These are phyloP conservation scores for Hypomyces rosellus DNA, from an alignment of 2,329 filamentous ascomycete genomes.

Conservation along the genomic window DNA sequence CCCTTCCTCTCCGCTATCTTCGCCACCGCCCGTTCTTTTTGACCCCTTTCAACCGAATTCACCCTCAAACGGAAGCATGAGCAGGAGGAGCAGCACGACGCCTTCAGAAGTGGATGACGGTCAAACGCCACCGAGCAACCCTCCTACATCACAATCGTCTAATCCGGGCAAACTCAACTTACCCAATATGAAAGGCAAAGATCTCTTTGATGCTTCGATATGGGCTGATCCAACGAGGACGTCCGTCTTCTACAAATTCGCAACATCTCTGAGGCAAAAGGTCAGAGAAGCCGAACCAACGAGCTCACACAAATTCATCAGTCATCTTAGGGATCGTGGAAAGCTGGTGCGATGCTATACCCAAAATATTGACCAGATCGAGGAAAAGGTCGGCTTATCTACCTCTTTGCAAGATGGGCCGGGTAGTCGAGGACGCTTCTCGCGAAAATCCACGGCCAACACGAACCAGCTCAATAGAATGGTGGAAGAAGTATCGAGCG, in stretches of 20 bases:
- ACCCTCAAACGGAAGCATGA: slow-evolving; percentile 31
- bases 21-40: slow-evolving; percentile 47
- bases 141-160: slow-evolving; percentile 34
- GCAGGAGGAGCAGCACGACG: slow-evolving; percentile 31
- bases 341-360: slow-evolving; percentile 68
- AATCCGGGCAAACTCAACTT: slow-evolving; percentile 30
- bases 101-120: slow-evolving; percentile 42
- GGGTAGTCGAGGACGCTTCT: slow-evolving; percentile 56
- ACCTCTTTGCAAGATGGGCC: slow-evolving; percentile 56
- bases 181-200: slow-evolving; percentile 62
- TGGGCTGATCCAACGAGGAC: slow-evolving; percentile 64
- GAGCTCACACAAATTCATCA: slow-evolving; percentile 62
- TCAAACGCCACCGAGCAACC: slow-evolving; percentile 33
- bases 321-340: slow-evolving; percentile 58
- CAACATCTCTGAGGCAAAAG: slow-evolving; percentile 59
- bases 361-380: slow-evolving; percentile 69
- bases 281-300: slow-evolving; percentile 58
- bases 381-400: slow-evolving; percentile 61
- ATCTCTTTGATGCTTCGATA: slow-evolving; percentile 64
- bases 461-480: slow-evolving; percentile 29
- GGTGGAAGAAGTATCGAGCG: slow-evolving; percentile 28
- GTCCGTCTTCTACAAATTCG: slow-evolving; percentile 66
- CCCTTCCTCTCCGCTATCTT: slow-evolving; percentile 52
- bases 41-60: slow-evolving; percentile 41
- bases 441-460: slow-evolving; percentile 38